phyloP scores from a whole-genome alignment of 192 early-diverging fungal species.

The Backusella westeae region DNA sequence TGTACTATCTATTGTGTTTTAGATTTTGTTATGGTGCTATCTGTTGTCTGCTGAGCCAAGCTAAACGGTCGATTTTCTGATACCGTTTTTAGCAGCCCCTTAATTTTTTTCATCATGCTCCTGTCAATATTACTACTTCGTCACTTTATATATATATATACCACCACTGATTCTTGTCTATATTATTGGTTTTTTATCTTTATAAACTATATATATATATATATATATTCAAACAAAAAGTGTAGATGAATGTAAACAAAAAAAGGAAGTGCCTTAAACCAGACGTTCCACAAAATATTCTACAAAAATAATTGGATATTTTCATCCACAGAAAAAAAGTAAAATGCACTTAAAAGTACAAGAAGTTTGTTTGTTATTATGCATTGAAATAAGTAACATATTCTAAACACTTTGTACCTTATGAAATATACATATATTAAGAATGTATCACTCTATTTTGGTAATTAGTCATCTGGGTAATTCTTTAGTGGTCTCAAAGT shows the following conservation, averaged over 20 bases:
- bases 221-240: background rate
- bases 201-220: background rate
- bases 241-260: background rate
- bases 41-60: background rate
- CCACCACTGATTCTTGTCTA: background rate
- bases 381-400: background rate
- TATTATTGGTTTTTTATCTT: background rate
- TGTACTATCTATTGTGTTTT: conserved; percentile 1
- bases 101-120: background rate
- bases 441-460: background rate
- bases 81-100: background rate
- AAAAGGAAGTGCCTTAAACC: background rate
- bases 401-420: background rate
- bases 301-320: conserved; percentile 1
- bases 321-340: background rate
- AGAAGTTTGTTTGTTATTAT: background rate
- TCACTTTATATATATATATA: background rate
- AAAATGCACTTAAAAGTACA: background rate
- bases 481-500: background rate
- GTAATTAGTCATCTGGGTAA: background rate
- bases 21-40: background rate
- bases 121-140: background rate
- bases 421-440: background rate
- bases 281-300: background rate
- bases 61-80: background rate